Conservation (phyloP, 805 yeast species). For the Starmera amethionina region DNA sequence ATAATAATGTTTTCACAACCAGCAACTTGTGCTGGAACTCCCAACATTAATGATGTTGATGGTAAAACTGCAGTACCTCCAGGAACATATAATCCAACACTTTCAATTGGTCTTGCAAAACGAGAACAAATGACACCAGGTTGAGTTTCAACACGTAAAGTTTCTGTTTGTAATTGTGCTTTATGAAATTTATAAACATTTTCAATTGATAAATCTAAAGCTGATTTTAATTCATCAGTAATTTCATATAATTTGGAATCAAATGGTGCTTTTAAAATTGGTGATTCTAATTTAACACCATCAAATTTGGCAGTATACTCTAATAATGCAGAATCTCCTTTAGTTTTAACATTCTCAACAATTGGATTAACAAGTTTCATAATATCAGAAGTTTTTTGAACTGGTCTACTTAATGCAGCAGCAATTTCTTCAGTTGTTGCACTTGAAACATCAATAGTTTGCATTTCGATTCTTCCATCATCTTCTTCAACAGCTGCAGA, state of each 20-base stretch:
- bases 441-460: constrained; percentile 38
- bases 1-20: constrained; percentile 86
- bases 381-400: constrained; percentile 85
- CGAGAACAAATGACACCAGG: constrained; percentile 94
- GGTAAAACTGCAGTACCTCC: constrained; percentile 99
- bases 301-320: constrained; percentile 90
- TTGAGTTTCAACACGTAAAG: constrained; percentile 78
- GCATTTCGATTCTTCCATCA: constrained; percentile 16
- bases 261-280: constrained; percentile 84
- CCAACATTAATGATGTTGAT: constrained; percentile 95
- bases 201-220: constrained; percentile 82
- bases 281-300: constrained; percentile 59
- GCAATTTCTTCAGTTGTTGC: constrained; percentile 37
- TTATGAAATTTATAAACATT: constrained; percentile 89
- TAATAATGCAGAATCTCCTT: constrained; percentile 83
- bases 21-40: constrained; percentile 97
- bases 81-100: constrained; percentile 93
- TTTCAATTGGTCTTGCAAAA: constrained; percentile 89
- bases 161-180: constrained; percentile 74
- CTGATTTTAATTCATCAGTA: constrained; percentile 63
- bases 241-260: constrained; percentile 66
- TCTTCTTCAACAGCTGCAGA: constrained; percentile 18
- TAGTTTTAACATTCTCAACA: constrained; percentile 59
- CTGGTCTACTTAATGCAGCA: constrained; percentile 81
- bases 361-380: constrained; percentile 91